These are phyloP conservation scores for Pichia sp. DNA, from an alignment of 1,139 yeast species.

Conservation along the genomic window DNA sequence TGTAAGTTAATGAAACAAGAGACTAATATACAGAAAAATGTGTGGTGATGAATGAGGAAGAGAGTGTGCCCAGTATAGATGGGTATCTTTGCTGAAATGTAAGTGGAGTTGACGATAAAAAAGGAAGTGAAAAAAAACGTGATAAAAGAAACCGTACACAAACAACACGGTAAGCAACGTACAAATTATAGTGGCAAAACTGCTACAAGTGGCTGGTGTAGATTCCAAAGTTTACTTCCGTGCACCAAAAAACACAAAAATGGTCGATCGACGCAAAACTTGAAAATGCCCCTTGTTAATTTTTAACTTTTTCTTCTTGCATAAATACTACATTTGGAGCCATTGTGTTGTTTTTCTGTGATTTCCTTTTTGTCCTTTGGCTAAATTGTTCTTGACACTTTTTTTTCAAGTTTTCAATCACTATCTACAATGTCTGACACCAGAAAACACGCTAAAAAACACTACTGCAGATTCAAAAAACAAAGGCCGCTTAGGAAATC, in stretches of 20 bases:
- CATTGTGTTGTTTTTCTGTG: not conserved
- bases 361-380: not conserved
- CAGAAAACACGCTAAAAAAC: not conserved
- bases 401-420: not conserved
- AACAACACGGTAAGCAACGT: not conserved
- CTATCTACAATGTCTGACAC: not conserved
- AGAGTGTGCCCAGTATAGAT: not conserved
- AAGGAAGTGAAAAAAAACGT: not conserved
- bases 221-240: not conserved
- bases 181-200: not conserved
- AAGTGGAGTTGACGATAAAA: not conserved
- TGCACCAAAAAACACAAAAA: not conserved
- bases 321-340: too few species aligned
- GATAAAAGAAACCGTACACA: not conserved
- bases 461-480: not conserved
- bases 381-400: not conserved
- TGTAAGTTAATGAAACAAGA: not conserved
- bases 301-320: not conserved
- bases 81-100: not conserved
- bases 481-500: not conserved
- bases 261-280: not conserved
- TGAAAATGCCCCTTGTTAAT: not conserved
- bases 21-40: not conserved
- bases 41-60: not conserved
- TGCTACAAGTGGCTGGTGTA: not conserved